Base-by-base conservation (phyloP, 2,329 filamentous ascomycete genomes). In the Onygenales sp. region DNA sequence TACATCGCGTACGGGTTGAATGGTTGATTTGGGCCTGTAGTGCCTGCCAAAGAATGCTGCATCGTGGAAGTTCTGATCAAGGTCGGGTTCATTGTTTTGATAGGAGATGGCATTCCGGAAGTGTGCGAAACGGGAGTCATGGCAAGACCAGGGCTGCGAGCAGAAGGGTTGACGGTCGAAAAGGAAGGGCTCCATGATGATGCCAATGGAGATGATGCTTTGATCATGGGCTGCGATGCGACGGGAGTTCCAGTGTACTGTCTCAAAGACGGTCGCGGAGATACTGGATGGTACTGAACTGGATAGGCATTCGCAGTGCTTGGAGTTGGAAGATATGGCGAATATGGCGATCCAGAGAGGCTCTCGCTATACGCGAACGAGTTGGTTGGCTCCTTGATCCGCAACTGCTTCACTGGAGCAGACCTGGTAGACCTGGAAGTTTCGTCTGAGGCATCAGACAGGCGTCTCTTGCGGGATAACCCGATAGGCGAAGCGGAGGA, bases 1-100 rank as follows among this genome's bases (percentile, higher is more conserved):
- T 91, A 92, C 60, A 92, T 80, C 3, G 84, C 81, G 65, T 95
- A 91, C 0, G 86, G 86, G 61, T 90, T 89, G 71, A 90, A 88
- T 14, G 76, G 67, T 39, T 72, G 78, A 58, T 67, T 76, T 59
- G 72, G 76, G n/a, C 71, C 59, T 27, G 69, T 70, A 33, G 73
- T 72, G 9, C 57, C 44, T n/a, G 51, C 32, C 33, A 59, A 51
- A 21, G 54, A 55, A 51, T 81, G 77, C 56, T 82, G 79, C 47
- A 87, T 69, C 2, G 82, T 85, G 2, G 85, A 86, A 5, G 84
- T 86, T 54, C 85, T 78, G 52, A 87, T 82, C 54, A 87, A 68
- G 27, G 79, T 78, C 41, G 84, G 85, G 54, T 79, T 80, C 35
- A 75, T 64, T 8, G 70, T 62, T 11, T 49, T 68, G 64, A 46